Base-by-base conservation (phyloP, 2,329 filamentous ascomycete species). In the Biscogniauxia sp. region DNA sequence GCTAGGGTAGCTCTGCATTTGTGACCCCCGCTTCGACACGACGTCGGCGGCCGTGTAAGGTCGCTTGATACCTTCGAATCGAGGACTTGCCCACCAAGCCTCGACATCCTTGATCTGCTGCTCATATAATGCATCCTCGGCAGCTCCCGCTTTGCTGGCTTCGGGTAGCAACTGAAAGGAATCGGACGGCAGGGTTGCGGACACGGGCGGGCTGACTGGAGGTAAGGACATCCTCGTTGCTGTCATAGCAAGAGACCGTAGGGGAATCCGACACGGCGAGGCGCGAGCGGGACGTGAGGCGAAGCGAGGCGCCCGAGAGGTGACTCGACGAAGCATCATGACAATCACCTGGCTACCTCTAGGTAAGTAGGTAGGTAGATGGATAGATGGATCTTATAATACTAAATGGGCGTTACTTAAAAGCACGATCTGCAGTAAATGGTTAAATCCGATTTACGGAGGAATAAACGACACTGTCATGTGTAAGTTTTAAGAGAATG, bases 41-140 rank as follows among this genome's bases (percentile, higher is more conserved):
- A 99, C 90, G 78, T 97, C 93, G 69, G 89, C 91, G 1, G 93
- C 91, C 19, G 89, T 90, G 75, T 98, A 99, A 11, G 94, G 93
- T 53, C 95, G 85, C 80, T 90, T 95, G 80, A 98, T 97, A 62
- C 91, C 94, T 66, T 89, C 84, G 74, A 88, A 99, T 59, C 95
- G 88, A 7, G 92, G 88, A 50, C 88, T 89, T 20, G 85, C 84
- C 94, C 94, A 99, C 95, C 94, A 98, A 26, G 88, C 84, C 75
- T 93, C 87, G 13, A 98, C 92, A 69, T 95, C 89, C 70, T 89
- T 84, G 56, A 98, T 82, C 74, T 97, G 92, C 64, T 90, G 85
- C 51, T 93, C 86, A 75, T 93, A 96, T 1, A 97, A 82, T 0
- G 87, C 87, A 77, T 98, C 93, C 76, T 98, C 95, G 0, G 91